Conservation (phyloP, 345 rosid species). For the Corymbia maculata region DNA sequence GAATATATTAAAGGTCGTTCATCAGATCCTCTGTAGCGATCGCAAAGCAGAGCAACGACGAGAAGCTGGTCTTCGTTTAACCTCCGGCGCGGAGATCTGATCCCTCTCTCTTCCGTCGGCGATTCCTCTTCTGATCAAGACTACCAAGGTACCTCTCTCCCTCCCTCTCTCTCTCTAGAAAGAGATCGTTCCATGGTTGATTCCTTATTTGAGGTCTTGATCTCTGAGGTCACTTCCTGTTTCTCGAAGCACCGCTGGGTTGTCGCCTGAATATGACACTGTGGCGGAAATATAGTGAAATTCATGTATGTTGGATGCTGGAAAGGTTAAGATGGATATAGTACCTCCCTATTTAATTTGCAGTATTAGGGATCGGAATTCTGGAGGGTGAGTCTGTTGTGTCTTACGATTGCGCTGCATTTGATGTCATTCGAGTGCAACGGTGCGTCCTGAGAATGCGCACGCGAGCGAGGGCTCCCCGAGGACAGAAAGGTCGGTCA, state of each 20-base stretch:
- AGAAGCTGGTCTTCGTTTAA: not conserved
- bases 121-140: not conserved
- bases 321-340: not conserved
- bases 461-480: no score
- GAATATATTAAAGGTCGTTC: not conserved
- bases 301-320: not conserved
- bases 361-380: not conserved
- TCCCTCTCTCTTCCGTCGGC: not conserved
- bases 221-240: not conserved
- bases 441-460: no score
- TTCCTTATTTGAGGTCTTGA: not conserved
- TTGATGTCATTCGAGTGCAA: not conserved
- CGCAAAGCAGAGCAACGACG: not conserved
- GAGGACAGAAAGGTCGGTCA: no score
- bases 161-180: not conserved
- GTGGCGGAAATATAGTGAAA: not conserved
- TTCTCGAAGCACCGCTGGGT: not conserved
- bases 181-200: not conserved
- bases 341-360: not conserved
- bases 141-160: not conserved
- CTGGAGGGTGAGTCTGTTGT: not conserved
- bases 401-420: not conserved
- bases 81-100: not conserved
- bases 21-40: not conserved
- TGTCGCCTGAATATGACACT: not conserved